Base-by-base conservation (phyloP, 768 basidiomycete species). In the Amanita exitialis region DNA sequence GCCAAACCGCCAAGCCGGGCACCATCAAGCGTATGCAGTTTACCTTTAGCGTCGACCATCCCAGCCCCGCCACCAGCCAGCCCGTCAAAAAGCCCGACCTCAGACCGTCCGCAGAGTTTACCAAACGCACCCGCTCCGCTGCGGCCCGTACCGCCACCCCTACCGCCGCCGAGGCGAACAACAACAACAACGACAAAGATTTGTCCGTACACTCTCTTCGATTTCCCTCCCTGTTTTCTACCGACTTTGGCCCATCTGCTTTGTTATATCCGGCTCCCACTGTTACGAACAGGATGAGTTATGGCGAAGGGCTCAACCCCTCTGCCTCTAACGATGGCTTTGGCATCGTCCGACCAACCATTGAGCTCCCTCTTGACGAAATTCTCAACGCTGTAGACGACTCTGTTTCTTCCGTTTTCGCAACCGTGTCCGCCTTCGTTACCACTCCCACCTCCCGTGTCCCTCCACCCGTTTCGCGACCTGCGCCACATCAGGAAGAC, bases 11-110 rank as follows among this genome's bases (percentile, higher is more conserved):
- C 23, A 70, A 72, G 51, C 80, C 82, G 5, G 86, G 85, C 12
- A 83, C 77, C 45, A 86, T 90, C 67, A 85, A 88, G 57, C 81
- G 88, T 41, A 90, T 90, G 87, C 89, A 92, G 58, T 91, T 90
- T 68, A 91, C 88, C 1, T 91, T 91, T 65, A 83, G 84, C 57
- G 74, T 90, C 57, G 89, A 90, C 66, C 81, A 83, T 53, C 83
- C 82, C 15, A 59, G 69, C 13, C 71, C 76, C 1, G 62, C 76
- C 18, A 66, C 75, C 13, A 73, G 72, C 53, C 58, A 68, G 18
- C 71, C 70, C 20, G 76, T 77, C 56, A 75, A 77, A 59, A 86
- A 84, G 62, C 83, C 82, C 5, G 80, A 83, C 63, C 67, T 79
- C 20, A 80, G 78, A 59, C 83, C 82, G 5, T 82, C 80, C 15